Evolutionary conservation across 2,329 filamentous ascomycete species (phyloP).

Genomic region (Penicillium aurantiogriseum): DNA sequence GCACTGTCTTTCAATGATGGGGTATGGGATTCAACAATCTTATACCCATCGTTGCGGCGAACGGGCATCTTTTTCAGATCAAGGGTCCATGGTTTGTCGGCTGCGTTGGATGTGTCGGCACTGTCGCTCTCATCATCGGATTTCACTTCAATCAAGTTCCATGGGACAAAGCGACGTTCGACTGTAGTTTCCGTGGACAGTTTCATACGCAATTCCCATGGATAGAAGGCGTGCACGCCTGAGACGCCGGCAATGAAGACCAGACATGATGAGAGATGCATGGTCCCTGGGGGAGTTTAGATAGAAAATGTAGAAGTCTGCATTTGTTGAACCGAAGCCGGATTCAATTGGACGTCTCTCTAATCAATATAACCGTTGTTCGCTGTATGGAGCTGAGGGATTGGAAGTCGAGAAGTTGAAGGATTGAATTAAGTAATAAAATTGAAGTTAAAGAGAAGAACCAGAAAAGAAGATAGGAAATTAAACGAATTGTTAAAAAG

Average conservation of each 20-base stretch:
- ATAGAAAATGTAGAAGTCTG: not conserved
- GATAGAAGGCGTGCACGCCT: constrained; percentile 45
- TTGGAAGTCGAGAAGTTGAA: not conserved
- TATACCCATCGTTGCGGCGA: constrained; percentile 51
- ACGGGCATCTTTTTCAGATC: constrained; percentile 40
- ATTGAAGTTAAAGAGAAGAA: not conserved
- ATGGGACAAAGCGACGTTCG: constrained; percentile 36
- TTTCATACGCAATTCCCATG: constrained; percentile 34
- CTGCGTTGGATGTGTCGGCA: not conserved
- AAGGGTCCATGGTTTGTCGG: constrained; percentile 29
- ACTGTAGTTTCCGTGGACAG: constrained; percentile 15
- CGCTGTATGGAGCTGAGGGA: not conserved
- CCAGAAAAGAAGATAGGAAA: not conserved
- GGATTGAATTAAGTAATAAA: not conserved
- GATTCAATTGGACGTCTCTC: not conserved
- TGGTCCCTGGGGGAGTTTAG: constrained; percentile 26
- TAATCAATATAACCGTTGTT: not conserved
- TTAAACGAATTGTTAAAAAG: not conserved
- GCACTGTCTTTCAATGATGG: constrained; percentile 48
- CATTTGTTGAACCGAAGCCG: constrained; percentile 6
- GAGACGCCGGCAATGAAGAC: constrained; percentile 31
- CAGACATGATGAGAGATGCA: constrained; percentile 41
- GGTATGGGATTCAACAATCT: constrained; percentile 41
- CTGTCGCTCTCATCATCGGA: constrained; percentile 10
- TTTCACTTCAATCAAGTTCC: constrained; percentile 19